Base-by-base conservation (phyloP, 768 basidiomycete species). In the Serendipita sp. region DNA sequence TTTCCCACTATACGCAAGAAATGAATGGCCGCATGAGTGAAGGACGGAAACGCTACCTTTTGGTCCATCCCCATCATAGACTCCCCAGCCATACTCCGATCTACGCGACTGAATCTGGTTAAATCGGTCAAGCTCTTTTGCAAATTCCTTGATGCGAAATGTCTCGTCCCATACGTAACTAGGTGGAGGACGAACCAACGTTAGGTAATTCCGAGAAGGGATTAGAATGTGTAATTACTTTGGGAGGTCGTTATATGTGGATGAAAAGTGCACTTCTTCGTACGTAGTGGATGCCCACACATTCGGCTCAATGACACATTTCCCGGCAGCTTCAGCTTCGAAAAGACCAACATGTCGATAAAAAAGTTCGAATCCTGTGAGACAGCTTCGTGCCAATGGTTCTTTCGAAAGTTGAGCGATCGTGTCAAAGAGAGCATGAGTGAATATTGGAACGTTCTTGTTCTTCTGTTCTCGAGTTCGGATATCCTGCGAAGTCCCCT, bases 261-360 rank as follows among this genome's bases (percentile, higher is more conserved):
- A 37, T 15, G 23, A 53, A 3, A 23, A 16, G 34, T 29, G 16
- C 11, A 37, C 36, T 0, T 45, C 55, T 13, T 66, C 48, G 27
- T 44, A 44, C 15, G 13, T 11, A 43, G 34, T 18, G 50, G 11
- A 18, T 46, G 58, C 29, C 34, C 55, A 43, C n/a, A 27, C 40
- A 3, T 44, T 43, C 15, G n/a, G 23, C n/a, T 40, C 65, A 3
- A 29, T 66, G 48, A 50, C 48, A 44, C 65, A 40, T 15, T 27
- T 23, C 3, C 66, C 66, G 13, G 27, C 33, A 11, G 43, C 65
- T 37, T 65, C 60, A 3, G 27, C 46, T 45, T 66, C 65, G 60
- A 65, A 67, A 10, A 67, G 40, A 44, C 40, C 66, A 31, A 67
- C 66, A 66, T 67, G 66, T 8, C 66, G 58, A 65, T 66, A 63